These are phyloP conservation scores for Phaeosphaeria sp. DNA, from an alignment of 2,329 filamentous ascomycete species.

Conservation along the genomic window DNA sequence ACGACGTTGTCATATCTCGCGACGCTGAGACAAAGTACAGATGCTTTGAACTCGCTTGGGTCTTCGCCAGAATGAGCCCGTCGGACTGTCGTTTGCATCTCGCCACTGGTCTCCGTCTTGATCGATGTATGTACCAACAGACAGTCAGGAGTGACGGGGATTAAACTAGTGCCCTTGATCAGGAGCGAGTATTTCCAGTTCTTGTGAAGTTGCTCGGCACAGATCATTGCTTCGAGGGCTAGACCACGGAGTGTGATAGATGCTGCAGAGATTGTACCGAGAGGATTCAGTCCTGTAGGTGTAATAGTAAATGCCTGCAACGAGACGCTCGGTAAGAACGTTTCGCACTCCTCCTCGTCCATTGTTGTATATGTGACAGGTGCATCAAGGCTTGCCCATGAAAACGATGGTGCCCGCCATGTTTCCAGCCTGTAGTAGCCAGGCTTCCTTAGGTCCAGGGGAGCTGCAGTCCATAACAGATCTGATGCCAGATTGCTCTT, in stretches of 20 bases:
- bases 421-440: slow-evolving; percentile 20
- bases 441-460: slow-evolving; percentile 4
- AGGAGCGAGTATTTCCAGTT: slow-evolving; percentile 32
- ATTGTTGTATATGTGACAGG: slow-evolving; percentile 29
- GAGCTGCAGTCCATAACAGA: slow-evolving; percentile 34
- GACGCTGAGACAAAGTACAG: slow-evolving; percentile 35
- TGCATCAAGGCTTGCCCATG: slow-evolving; percentile 40
- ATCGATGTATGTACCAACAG: slow-evolving; percentile 25
- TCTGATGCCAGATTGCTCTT: slow-evolving; percentile 37
- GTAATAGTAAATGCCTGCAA: slow-evolving; percentile 21
- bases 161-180: slow-evolving; percentile 35
- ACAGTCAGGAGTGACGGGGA: slow-evolving; percentile 36
- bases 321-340: slow-evolving; percentile 19
- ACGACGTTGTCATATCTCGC: slow-evolving; percentile 33
- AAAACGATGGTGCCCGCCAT: slow-evolving; percentile 41
- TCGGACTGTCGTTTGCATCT: slow-evolving; percentile 21
- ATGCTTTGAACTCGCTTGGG: slow-evolving; percentile 23
- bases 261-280: slow-evolving; percentile 33
- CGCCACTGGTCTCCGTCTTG: slow-evolving; percentile 1
- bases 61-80: slow-evolving; percentile 24
- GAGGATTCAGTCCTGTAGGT: slow-evolving; percentile 32
- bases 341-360: slow-evolving; percentile 28
- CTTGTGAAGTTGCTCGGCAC: slow-evolving; percentile 15
- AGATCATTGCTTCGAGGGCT: slow-evolving; percentile 22
- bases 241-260: slow-evolving; percentile 32